Base-by-base conservation (phyloP, 805 yeast species). In the Yamadazyma olivae region DNA sequence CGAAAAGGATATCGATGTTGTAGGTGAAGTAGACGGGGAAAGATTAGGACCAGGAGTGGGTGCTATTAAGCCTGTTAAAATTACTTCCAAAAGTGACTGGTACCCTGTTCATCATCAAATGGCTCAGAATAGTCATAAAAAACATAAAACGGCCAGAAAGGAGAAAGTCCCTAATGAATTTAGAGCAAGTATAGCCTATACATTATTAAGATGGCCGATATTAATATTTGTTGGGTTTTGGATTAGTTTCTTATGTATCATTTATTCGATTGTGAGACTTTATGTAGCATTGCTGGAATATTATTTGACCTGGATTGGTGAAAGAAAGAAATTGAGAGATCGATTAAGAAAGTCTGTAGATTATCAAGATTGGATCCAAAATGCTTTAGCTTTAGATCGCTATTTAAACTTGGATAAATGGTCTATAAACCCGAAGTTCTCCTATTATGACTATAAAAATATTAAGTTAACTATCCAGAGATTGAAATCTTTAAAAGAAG, bases 391-490 rank as follows among this genome's bases (percentile, higher is more conserved):
- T 6, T 54, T 84, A 31, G 93, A 84, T 51, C 57, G 67, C 22
- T 71, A 62, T 48, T 61, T 83, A 21, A 76, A 79, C 5, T 58
- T 79, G n/a, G 77, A 76, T 43, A 64, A 69, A 30, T 84, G 95
- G 95, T 71, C 75, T 30, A 49, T 58, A 6, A 77, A 77, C 41
- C 80, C 81, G 16, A 62, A 66, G 38, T 81, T 81, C 45, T 75
- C 77, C 17, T 81, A 78, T 52, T 84, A 84, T 53, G 91, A 84
- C 54, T 79, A 75, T 57, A 71, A 67, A 25, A 79, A 86, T 0
- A 59, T 85, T 6, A 56, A 66, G 30, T 59, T 74, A 30, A 72
- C 81, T 0, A 66, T 74, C 5, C 41, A 50, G 10, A 65, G 71
- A 37, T 54, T 83, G 33, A 48, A 55, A 26, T 44, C 45, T 3